Base-by-base conservation (phyloP, 129 eudicot species). In the Heracleum sosnowskyi region DNA sequence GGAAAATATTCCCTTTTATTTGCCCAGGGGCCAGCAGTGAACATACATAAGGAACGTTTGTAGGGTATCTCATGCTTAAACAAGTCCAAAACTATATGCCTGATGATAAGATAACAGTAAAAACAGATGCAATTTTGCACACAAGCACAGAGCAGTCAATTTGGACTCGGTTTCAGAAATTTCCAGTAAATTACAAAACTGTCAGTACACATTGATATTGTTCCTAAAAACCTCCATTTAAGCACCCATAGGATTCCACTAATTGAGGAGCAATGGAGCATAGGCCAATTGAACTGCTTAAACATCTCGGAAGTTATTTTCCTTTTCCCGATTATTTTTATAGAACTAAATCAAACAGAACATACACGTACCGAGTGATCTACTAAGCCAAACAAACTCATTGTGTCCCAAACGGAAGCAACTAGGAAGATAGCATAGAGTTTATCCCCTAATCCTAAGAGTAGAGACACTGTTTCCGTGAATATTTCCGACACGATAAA, bases 61-160 rank as follows among this genome's bases (percentile, higher is more conserved):
- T 74, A 74, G 63, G 37, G 77, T 74, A 74, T 36, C 28, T 7
- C 35, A 12, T 40, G 29, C 41, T 15, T 45, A 40, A 28, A 73
- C 42, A 29, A 73, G 40, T 68, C 24, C 40, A 68, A 68, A 34
- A 6, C n/a, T 20, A 36, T 36, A 35, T 34, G 42, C 35, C 44
- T 69, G 45, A 69, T 69, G 44, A 69, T 69, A 69, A 16, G 42
- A 69, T 33, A 69, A 69, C 42, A 69, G 42, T 69, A 69, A 69
- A 69, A 69, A 69, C 74, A 66, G 22, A 66, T 12, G 1, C 17
- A 28, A 12, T 7, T 31, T 31, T 31, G 31, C 72, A 26, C 72
- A 66, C 72, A 31, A 66, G 37, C 39, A 66, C 22, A 28, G 36
- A 66, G 37, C 39, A 66, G 72, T 66, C 72, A 4, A 22, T 31